Conservation (phyloP, 2,329 filamentous ascomycete genomes). For the Sporothrix pseudoabietina region DNA sequence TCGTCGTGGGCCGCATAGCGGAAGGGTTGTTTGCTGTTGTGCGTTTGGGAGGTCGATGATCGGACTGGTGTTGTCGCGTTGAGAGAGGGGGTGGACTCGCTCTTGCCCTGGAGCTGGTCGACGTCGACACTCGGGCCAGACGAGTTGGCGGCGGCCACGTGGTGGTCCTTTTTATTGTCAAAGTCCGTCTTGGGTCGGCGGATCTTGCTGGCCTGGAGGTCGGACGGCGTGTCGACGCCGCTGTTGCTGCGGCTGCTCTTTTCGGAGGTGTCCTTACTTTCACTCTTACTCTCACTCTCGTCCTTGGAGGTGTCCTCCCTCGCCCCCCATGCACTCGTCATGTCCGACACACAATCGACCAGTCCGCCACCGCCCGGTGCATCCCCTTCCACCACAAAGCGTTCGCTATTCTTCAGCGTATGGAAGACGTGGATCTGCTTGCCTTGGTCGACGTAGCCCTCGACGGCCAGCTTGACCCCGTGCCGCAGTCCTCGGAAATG, state of each 20-base stretch:
- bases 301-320: constrained; percentile 14
- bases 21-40: neutral
- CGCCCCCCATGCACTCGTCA: constrained; percentile 37
- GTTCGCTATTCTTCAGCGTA: constrained; percentile 73
- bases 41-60: neutral
- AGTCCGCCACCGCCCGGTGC: constrained; percentile 54
- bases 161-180: too few relatives aligned
- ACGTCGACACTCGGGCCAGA: neutral
- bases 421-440: constrained; percentile 83
- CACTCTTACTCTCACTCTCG: too few relatives aligned
- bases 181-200: constrained; percentile 1
- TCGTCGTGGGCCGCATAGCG: constrained; percentile 41
- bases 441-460: constrained; percentile 86
- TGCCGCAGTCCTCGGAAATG: constrained; percentile 87
- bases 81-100: constrained; percentile 20
- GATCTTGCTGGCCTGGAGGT: neutral
- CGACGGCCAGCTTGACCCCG: constrained; percentile 83
- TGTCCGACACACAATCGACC: constrained; percentile 56
- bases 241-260: neutral
- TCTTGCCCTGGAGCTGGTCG: neutral
- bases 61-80: neutral
- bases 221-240: neutral
- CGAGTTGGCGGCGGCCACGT: neutral
- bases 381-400: constrained; percentile 65
- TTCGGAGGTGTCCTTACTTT: neutral